These are phyloP conservation scores for Candida rishiriensis DNA, from an alignment of 805 yeast species.

Conservation along the genomic window DNA sequence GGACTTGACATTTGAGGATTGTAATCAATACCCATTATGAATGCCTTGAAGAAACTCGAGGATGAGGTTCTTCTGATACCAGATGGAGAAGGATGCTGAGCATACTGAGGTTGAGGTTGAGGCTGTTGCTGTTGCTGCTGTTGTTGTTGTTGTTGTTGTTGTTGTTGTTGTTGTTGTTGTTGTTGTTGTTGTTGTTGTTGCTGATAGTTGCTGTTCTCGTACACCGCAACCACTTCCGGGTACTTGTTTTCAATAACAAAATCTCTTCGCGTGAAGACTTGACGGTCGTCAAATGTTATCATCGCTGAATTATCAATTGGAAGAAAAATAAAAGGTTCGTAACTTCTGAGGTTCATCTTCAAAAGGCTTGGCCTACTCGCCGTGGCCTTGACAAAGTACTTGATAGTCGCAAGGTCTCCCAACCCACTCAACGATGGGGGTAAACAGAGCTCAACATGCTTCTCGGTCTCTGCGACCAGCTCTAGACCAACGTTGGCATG, in stretches of 20 bases:
- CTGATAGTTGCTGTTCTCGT: conserved; percentile 15
- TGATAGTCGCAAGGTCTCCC: conserved; percentile 33
- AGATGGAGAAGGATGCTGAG: background rate
- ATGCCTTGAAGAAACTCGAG: conserved; percentile 28
- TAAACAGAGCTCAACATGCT: conserved; percentile 15
- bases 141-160: background rate
- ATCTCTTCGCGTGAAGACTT: conserved; percentile 43
- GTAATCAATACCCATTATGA: conserved; percentile 19
- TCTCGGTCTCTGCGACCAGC: conserved; percentile 4
- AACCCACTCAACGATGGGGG: conserved; percentile 27
- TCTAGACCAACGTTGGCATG: conserved; percentile 9
- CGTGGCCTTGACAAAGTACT: conserved; percentile 58
- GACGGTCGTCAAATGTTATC: conserved; percentile 32
- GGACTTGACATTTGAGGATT: conserved; percentile 10
- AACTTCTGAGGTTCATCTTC: conserved; percentile 41
- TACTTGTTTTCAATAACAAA: conserved; percentile 34
- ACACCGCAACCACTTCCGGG: conserved; percentile 41
- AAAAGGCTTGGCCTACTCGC: conserved; percentile 49
- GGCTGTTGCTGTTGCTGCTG: background rate
- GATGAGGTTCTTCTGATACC: conserved; percentile 6
- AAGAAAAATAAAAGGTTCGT: conserved; percentile 48
- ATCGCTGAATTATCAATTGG: conserved; percentile 37
- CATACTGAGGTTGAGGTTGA: background rate
- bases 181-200: conserved; percentile 2
- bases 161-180: conserved; percentile 1